Evolutionary conservation across 306 rosid genomes (phyloP).

Genomic region (Cucumis hystrix): DNA sequence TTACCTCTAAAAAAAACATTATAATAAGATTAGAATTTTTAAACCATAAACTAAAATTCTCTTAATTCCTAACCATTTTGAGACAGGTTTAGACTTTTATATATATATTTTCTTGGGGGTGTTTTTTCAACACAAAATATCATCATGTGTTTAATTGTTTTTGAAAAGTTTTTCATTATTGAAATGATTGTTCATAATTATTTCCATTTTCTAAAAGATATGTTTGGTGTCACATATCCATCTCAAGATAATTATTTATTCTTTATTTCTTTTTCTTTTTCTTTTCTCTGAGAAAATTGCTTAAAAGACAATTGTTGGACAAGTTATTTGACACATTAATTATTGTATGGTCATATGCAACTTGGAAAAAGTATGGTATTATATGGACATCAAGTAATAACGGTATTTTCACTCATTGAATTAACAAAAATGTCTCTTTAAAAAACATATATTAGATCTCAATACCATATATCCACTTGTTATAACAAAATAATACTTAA

Average conservation of each 20-base stretch:
- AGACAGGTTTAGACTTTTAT: too few relatives aligned
- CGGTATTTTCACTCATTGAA: too few relatives aligned
- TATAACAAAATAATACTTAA: too few relatives aligned
- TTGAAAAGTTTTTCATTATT: not conserved
- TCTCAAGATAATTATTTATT: not conserved
- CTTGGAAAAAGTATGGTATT: too few relatives aligned
- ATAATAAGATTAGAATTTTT: too few relatives aligned
- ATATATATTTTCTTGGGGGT: not conserved
- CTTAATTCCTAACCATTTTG: not conserved
- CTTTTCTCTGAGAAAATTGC: not conserved
- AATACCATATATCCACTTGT: not conserved
- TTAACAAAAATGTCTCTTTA: not conserved
- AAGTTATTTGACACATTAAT: too few relatives aligned
- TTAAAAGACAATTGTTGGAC: not conserved
- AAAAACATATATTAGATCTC: too few relatives aligned
- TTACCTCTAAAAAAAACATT: too few relatives aligned
- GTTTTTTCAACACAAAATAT: not conserved
- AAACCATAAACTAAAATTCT: not conserved
- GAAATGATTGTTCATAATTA: constrained; percentile 1
- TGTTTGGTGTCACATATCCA: not conserved
- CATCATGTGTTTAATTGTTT: not conserved
- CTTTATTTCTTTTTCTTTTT: not conserved
- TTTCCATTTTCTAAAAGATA: not conserved
- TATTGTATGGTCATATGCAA: too few relatives aligned
- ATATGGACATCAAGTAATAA: not conserved